Conservation (phyloP, 306 rosid species). For the Ormosia emarginata region DNA sequence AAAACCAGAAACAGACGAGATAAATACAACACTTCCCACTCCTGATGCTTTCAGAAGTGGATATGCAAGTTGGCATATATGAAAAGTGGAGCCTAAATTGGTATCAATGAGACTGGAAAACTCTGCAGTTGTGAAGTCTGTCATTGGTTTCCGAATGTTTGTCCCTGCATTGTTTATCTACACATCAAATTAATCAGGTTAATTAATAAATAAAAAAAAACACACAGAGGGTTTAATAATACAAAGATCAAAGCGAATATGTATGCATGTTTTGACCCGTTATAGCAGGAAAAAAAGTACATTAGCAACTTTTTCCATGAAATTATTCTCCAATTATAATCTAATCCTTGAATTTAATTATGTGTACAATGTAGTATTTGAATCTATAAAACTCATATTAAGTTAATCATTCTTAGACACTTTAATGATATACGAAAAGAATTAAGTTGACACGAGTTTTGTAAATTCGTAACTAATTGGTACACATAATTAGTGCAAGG, state of each 20-base stretch:
- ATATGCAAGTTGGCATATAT: slow-evolving; percentile 67
- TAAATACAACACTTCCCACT: slow-evolving; percentile 58
- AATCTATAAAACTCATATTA: no score
- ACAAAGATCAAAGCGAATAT: background rate
- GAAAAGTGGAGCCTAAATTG: slow-evolving; percentile 73
- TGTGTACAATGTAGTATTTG: background rate
- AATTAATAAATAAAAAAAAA: background rate
- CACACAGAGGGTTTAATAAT: background rate
- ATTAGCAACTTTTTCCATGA: background rate
- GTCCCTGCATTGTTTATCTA: slow-evolving; percentile 70
- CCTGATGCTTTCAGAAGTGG: slow-evolving; percentile 65
- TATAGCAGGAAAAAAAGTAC: background rate
- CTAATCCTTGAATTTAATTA: background rate
- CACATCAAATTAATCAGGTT: slow-evolving; percentile 17
- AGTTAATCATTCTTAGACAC: no score
- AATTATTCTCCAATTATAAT: no score
- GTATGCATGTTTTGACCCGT: background rate
- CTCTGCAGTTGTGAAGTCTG: slow-evolving; percentile 57
- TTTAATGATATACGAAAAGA: no score
- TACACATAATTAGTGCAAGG: no score
- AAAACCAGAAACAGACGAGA: slow-evolving; percentile 71
- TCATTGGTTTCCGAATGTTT: slow-evolving; percentile 65
- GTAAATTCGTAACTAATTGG: no score
- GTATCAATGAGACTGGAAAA: slow-evolving; percentile 62
- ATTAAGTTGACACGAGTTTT: no score